A percentile compares a stretch with the other conserved stretches of the same genome.
Evolutionary conservation across 768 basidiomycete genomes (phyloP).

Genomic region (Tricholoma flavovirens): DNA sequence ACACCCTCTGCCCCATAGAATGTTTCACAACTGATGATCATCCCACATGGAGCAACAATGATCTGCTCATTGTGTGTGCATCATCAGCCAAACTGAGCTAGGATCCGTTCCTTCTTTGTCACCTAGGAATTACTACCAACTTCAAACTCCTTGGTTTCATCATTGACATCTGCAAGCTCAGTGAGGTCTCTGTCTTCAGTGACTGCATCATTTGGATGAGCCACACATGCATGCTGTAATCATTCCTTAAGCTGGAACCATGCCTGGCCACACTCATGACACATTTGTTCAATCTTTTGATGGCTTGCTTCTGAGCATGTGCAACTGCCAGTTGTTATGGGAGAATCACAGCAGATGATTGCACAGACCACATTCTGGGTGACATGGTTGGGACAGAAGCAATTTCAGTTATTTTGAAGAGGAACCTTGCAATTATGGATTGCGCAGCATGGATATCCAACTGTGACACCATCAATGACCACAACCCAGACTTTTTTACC

Average conservation of each 20-base stretch:
- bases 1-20: constrained; percentile 22
- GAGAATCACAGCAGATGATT: too few species aligned
- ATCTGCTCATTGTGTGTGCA: too few species aligned
- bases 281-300: constrained; percentile 14
- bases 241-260: constrained; percentile 18
- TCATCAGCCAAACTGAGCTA: constrained; percentile 21
- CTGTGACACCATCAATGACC: neutral
- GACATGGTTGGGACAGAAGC: constrained; percentile 21
- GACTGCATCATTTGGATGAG: neutral
- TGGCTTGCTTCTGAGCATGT: constrained; percentile 13
- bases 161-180: too few species aligned
- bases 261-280: constrained; percentile 17
- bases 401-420: constrained; percentile 11
- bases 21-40: constrained; percentile 27
- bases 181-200: neutral
- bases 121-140: too few species aligned
- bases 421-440: constrained; percentile 1
- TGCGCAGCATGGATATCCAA: neutral
- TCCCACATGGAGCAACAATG: too few species aligned
- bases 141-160: neutral
- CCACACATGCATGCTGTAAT: neutral
- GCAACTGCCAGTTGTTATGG: too few species aligned
- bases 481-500: neutral
- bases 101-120: constrained; percentile 9
- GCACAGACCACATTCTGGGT: neutral